Percentiles rank a stretch among this genome's conserved stretches.
phyloP scores from a whole-genome alignment of 495 filamentous ascomycete genomes.

The Aspergillus asperescens region DNA sequence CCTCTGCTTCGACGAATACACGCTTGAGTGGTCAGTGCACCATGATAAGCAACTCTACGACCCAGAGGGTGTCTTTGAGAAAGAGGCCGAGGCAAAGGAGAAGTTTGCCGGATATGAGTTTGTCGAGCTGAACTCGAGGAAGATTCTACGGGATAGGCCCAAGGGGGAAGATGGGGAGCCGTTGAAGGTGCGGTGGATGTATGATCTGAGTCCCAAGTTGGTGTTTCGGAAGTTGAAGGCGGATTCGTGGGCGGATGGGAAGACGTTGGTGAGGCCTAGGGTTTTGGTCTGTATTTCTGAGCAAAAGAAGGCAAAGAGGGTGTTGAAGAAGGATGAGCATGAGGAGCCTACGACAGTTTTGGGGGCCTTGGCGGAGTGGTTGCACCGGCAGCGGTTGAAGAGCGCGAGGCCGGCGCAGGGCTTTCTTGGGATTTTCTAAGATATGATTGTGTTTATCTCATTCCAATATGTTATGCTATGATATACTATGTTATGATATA shows the following conservation, averaged over 20 bases:
- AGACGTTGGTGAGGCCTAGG: background rate
- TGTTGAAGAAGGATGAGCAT: background rate
- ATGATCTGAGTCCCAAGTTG: conserved; percentile 1
- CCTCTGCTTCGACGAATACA: conserved; percentile 1
- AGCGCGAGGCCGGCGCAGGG: background rate
- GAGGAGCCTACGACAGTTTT: background rate
- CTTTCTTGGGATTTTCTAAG: too few relatives aligned
- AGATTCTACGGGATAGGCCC: background rate
- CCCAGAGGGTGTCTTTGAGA: background rate
- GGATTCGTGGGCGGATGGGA: conserved; percentile 4
- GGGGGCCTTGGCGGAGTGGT: background rate
- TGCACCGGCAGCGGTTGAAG: background rate
- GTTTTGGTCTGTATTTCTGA: background rate
- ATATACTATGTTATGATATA: background rate
- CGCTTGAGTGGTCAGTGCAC: background rate
- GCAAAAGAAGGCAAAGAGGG: background rate
- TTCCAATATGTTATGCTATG: too few relatives aligned
- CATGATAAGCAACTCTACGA: background rate
- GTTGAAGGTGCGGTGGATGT: background rate
- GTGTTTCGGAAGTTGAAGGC: conserved; percentile 3
- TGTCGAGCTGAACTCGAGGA: background rate
- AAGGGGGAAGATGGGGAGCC: background rate
- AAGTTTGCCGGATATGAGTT: background rate
- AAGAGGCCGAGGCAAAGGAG: background rate
- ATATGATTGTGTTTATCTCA: too few relatives aligned